A percentile compares a stretch with the other conserved stretches of the same genome.
phyloP scores from a whole-genome alignment of 208 protist species.

The Wallacemonas sp. region DNA sequence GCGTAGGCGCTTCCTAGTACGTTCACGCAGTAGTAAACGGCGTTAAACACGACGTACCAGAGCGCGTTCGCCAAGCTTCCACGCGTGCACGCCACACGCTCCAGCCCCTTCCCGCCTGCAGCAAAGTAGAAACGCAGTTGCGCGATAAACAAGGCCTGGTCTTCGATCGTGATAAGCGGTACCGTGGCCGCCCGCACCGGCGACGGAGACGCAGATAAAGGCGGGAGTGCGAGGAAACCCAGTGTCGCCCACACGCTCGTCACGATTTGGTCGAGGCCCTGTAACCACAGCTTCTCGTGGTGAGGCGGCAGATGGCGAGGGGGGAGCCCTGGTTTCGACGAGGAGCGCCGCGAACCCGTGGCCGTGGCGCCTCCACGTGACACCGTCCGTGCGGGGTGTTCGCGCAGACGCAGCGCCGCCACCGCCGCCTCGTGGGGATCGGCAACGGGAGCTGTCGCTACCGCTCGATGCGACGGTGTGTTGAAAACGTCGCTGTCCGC shows the following conservation, averaged over 20 bases:
- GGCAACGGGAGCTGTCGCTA: too few relatives aligned
- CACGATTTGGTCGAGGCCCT: constrained; percentile 30
- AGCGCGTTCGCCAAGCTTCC: constrained; percentile 30
- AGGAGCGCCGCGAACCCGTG: background rate
- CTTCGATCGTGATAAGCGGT: background rate
- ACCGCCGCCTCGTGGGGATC: constrained; percentile 4
- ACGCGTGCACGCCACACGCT: constrained; percentile 7
- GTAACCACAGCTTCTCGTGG: constrained; percentile 23
- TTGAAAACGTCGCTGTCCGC: too few relatives aligned
- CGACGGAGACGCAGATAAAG: constrained; percentile 1
- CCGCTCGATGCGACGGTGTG: too few relatives aligned
- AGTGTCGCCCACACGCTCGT: constrained; percentile 44
- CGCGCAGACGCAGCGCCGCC: background rate
- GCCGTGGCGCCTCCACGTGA: background rate
- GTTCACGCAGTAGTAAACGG: constrained; percentile 56
- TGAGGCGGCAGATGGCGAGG: constrained; percentile 13
- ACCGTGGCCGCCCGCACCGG: background rate
- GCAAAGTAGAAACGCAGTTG: constrained; percentile 7
- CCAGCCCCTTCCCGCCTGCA: background rate
- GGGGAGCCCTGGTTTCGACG: background rate
- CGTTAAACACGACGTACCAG: constrained; percentile 60
- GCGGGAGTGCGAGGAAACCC: constrained; percentile 40
- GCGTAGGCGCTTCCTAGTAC: constrained; percentile 20
- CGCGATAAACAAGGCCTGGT: background rate
- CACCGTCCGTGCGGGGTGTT: background rate